These are phyloP conservation scores for Macrophomina phaseolina DNA, from an alignment of 2,329 filamentous ascomycete species.

Conservation along the genomic window DNA sequence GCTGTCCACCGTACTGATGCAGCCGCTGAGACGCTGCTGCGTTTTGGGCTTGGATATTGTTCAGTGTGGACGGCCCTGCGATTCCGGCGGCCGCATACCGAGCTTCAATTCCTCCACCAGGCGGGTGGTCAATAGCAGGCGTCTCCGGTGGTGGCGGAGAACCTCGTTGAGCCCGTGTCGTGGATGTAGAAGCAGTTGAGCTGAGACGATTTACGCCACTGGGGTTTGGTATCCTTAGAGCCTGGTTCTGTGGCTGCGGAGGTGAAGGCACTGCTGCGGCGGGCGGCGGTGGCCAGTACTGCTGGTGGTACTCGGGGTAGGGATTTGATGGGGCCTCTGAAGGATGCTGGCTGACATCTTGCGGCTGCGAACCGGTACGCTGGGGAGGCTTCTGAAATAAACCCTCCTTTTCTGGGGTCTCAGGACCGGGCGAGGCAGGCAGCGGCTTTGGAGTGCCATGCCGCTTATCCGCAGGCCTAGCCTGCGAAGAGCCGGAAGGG, in stretches of 20 bases:
- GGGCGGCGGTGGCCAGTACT: conserved; percentile 63
- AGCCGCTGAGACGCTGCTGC: conserved; percentile 81
- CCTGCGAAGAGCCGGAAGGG: conserved; percentile 45
- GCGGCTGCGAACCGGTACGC: conserved; percentile 34
- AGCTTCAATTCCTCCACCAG: conserved; percentile 83
- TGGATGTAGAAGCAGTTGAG: conserved; percentile 91
- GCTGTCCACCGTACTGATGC: conserved; percentile 69
- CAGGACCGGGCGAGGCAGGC: conserved; percentile 80
- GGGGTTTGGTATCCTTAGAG: conserved; percentile 59
- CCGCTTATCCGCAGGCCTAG: conserved; percentile 76
- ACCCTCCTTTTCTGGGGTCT: conserved; percentile 76
- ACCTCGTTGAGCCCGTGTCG: conserved; percentile 86
- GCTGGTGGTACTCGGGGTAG: conserved; percentile 63
- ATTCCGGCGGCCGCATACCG: conserved; percentile 91
- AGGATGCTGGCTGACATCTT: conserved; percentile 43
- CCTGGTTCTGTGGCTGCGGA: conserved; percentile 35
- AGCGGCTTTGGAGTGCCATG: conserved; percentile 84
- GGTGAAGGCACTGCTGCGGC: conserved; percentile 30
- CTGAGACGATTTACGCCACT: conserved; percentile 65
- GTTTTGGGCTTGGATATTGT: conserved; percentile 74
- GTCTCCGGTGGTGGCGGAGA: conserved; percentile 96
- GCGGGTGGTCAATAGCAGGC: conserved; percentile 72
- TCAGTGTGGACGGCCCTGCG: conserved; percentile 82
- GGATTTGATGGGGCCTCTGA: conserved; percentile 53
- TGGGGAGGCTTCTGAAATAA: conserved; percentile 72